Conservation (phyloP, 148 eudicot species). For the Rhododendron simsii region DNA sequence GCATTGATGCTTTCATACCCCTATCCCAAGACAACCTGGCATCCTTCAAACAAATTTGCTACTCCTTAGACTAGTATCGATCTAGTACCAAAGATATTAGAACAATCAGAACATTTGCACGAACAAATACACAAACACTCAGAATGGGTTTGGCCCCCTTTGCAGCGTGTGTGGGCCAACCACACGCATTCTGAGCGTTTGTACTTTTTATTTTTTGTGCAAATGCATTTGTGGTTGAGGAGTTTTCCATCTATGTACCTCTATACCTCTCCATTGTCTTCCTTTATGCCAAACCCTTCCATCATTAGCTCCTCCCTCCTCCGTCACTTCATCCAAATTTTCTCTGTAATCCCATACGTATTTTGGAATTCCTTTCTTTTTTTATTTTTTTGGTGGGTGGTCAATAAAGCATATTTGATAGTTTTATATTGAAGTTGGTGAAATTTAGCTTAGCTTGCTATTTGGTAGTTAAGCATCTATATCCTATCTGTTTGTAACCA, state of each 20-base stretch:
- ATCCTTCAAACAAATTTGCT: slow-evolving; percentile 26
- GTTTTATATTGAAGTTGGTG: not conserved
- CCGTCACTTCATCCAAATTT: not conserved
- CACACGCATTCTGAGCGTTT: no score
- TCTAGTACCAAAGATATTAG: not conserved
- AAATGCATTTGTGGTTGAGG: no score
- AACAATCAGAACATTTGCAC: no score
- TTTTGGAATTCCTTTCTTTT: not conserved
- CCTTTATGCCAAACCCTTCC: not conserved
- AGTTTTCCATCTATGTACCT: not conserved
- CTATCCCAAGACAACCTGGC: slow-evolving; percentile 14
- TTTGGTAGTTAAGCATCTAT: not conserved
- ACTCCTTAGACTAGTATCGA: slow-evolving; percentile 19
- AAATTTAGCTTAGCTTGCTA: no score
- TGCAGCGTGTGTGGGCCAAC: not conserved
- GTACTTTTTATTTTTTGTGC: no score
- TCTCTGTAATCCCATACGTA: not conserved
- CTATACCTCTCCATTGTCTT: not conserved
- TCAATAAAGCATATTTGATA: not conserved
- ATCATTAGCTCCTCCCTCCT: not conserved
- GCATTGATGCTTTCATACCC: slow-evolving; percentile 34
- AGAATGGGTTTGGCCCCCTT: no score
- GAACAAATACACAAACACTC: no score
- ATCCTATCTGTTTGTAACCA: not conserved
- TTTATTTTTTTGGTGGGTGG: not conserved